phyloP scores from a whole-genome alignment of 331 rosid species.

The Saraca asoca region DNA sequence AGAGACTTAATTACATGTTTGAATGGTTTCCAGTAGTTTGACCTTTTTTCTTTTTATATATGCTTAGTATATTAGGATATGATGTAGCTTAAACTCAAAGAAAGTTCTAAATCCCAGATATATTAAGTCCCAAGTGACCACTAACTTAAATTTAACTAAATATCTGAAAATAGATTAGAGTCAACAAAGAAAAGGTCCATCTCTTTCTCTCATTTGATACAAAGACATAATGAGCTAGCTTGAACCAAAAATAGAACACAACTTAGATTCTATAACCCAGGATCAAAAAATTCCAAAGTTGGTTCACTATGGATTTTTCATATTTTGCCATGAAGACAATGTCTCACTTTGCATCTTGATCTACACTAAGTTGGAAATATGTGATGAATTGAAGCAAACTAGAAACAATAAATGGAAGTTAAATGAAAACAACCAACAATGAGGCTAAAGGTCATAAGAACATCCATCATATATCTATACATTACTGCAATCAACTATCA shows the following conservation, averaged over 20 bases:
- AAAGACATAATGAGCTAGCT: constrained; percentile 28
- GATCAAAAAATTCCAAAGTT: constrained; percentile 29
- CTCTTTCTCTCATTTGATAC: constrained; percentile 37
- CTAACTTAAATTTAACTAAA: too few relatives aligned
- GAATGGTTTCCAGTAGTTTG: too few relatives aligned
- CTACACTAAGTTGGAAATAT: constrained; percentile 36
- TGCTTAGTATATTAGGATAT: too few relatives aligned
- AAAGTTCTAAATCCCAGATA: too few relatives aligned
- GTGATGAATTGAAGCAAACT: neutral
- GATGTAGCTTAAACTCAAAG: too few relatives aligned
- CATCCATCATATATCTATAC: constrained; percentile 1
- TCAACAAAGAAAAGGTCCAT: constrained; percentile 20
- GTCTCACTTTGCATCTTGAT: constrained; percentile 12
- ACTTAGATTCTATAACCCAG: neutral
- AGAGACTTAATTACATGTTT: too few relatives aligned
- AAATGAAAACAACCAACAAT: constrained; percentile 24
- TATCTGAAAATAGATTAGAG: too few relatives aligned
- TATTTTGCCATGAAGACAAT: constrained; percentile 23
- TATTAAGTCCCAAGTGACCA: too few relatives aligned
- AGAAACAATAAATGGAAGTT: constrained; percentile 25
- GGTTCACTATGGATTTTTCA: constrained; percentile 24
- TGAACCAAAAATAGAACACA: constrained; percentile 26
- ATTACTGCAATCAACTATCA: constrained; percentile 9
- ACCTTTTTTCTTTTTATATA: too few relatives aligned
- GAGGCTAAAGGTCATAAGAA: too few relatives aligned